Evolutionary conservation across 225 moss, liverwort and hornwort genomes (phyloP), one percentile per base, ranked within the genome.

Genomic region (Sphagnum tenellum): DNA sequence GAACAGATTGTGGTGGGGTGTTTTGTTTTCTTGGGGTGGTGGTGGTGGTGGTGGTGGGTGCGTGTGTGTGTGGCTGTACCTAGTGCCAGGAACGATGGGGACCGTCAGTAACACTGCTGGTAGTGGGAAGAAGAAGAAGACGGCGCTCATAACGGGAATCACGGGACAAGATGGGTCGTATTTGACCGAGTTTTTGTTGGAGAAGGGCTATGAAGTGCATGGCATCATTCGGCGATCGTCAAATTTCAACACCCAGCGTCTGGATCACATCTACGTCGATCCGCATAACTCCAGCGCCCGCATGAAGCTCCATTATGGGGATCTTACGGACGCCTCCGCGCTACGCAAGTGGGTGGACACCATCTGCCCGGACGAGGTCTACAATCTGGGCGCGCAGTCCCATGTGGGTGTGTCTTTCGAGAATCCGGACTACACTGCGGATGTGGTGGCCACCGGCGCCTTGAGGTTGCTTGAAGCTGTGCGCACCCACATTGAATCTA

Each of bases 351-450:
- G 94, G 94, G 87, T 94, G 10, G 94, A 94, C 73, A 48, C 73
- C 12, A 89, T 94, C 70, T 86, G 87, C 67, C 94, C 94, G 0
- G 94, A 94, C 9, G 94, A 94, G 60, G 94, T 94, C 8, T 94
- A 94, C 73, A 94, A 94, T 60, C 78, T 94, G 64, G 94, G 91
- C 4, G 94, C 94, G 3, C 94, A 94, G 70, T 94, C 94, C 8
- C 94, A 94, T 55, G 94, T 94, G 5, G 94, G 94, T 5, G 91
- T 94, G 3, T 94, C 91, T 4, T 94, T 94, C 50, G 91, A 94
- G 60, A 94, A 89, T 60, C 94, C 94, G 13, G 91, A 94, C 64
- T 94, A 91, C 65, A 94, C 94, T 0, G 94, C 94, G 8, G 94
- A 91, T 63, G 94, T 91, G 12, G 94, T 91, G 46, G 91, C 52